Evolutionary conservation across 1,284 basidiomycete genomes (phyloP), one percentile per base, ranked within the genome.

Genomic region (Ceratobasidium papillatum): DNA sequence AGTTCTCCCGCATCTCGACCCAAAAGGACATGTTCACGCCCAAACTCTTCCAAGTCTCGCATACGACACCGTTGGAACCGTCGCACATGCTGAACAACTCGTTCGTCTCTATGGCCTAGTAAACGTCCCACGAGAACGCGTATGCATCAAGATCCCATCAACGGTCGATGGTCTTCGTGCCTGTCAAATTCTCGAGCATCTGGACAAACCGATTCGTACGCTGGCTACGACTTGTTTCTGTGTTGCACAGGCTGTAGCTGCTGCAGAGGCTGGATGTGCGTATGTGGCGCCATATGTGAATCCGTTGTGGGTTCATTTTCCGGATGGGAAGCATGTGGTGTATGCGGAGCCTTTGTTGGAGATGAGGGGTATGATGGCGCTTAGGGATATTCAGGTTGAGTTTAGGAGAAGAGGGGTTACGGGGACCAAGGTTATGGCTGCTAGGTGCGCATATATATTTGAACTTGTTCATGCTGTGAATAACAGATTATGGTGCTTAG

Each of bases 121-220:
- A 9, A 76, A 71, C 4, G 58, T 79, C 36, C 69, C 69, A 19
- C 69, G 56, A 34, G 69, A 72, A 38, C 78, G 80, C 3, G 78
- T 80, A 68, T 81, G 80, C 76, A 80, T 82, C 78, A 82, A 82
- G 77, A 80, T 82, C 63, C 81, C 80, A 27, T 75, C 78, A 25
- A 82, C 81, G 1, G 74, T 78, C 3, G 77, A 79, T 19, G 81
- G 80, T 12, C 78, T 82, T 47, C 76, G 77, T 12, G 80, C 81
- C 4, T 79, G 78, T 56, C 34, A 47, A n/a, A 73, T 75, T 12
- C 75, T 80, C 1, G 76, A 80, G 47, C 77, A 80, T 51, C 38
- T 47, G 5, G 36, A 38, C 25, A 32, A 72, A 45, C 76, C 78
- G 52, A 78, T 81, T 59, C 59, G 77, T 9, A 81, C 81, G 3